phyloP scores from a whole-genome alignment of 345 rosid genomes.

The Murraya paniculata region DNA sequence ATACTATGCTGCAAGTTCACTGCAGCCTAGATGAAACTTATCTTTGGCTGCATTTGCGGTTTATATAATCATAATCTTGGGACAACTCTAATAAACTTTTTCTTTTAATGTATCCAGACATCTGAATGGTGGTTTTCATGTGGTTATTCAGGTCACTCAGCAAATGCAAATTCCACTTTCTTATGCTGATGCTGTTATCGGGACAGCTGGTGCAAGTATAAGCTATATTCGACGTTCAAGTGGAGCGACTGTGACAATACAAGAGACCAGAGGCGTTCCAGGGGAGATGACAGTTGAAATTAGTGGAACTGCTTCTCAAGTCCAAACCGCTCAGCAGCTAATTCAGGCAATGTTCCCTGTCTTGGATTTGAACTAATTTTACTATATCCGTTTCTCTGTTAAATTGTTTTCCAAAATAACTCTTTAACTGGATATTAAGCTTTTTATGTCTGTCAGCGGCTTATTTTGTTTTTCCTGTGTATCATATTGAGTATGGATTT shows the following conservation, averaged over 20 bases:
- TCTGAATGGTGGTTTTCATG: constrained; percentile 6
- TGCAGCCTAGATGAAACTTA: neutral
- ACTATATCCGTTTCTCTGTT: neutral
- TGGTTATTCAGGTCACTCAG: constrained; percentile 65
- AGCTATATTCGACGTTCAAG: constrained; percentile 96
- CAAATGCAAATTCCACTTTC: constrained; percentile 94
- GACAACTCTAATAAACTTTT: neutral
- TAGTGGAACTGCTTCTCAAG: constrained; percentile 94
- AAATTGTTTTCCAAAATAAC: neutral
- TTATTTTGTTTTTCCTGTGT: neutral
- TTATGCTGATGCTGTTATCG: constrained; percentile 97
- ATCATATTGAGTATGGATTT: neutral
- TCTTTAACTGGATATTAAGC: neutral
- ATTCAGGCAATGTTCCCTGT: constrained; percentile 62
- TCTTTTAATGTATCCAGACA: neutral
- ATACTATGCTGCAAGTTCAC: neutral
- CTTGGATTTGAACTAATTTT: neutral
- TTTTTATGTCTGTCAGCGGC: neutral
- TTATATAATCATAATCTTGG: neutral
- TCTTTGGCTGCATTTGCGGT: neutral
- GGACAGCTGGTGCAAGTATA: constrained; percentile 89
- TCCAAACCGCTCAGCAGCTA: constrained; percentile 96
- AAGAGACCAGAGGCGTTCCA: constrained; percentile 94
- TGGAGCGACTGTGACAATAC: constrained; percentile 96
- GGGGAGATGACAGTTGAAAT: constrained; percentile 99